Evolutionary conservation across 2,329 filamentous ascomycete species (phyloP), one percentile per base, ranked within the genome.

Genomic region (Colletotrichum lindemuthianum): DNA sequence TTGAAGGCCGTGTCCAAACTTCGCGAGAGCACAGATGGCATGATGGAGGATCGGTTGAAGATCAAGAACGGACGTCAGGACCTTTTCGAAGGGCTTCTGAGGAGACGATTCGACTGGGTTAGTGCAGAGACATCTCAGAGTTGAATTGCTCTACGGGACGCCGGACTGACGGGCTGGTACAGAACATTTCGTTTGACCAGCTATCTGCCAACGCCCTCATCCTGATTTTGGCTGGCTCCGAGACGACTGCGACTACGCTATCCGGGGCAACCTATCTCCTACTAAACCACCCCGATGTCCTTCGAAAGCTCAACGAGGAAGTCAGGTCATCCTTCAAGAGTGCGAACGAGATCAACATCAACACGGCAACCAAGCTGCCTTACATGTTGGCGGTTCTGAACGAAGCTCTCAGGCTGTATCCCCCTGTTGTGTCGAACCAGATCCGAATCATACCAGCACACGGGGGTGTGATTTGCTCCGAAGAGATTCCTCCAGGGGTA

Each of bases 191-290:
- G 0, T 60, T 67, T 3, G 61, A 65, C 2, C 24, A 65, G 11
- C 56, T 72, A 1, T 41, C 55, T 2, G 57, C 53, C 10, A 72
- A 67, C 6, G 55, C 68, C 4, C 57, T 69, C 0, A 53, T 65
- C 1, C 44, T 77, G 2, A 69, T 76, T 9, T 15, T 74, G 7
- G 81, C 78, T 0, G 82, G 81, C 0, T 77, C 74, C 5, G 81
- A 84, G 58, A 84, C 82, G 0, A 83, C 80, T 0, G 81, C 81
- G 0, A 81, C 81, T 0, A 69, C 77, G 2, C 70, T 84, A 2
- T 70, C 74, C 0, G 81, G 81, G 2, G 70, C 73, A 0, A 80
- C 79, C 0, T 83, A 76, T 56, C 72, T 79, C 0, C 71, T 86
- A 2, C 58, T 71, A 0, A 70, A 41, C 2, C 73, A 79, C 37